A percentile compares a stretch with the other conserved stretches of the same genome.
phyloP scores from a whole-genome alignment of 1,284 basidiomycete species.

The Melanopsichium pennsylvanicum region DNA sequence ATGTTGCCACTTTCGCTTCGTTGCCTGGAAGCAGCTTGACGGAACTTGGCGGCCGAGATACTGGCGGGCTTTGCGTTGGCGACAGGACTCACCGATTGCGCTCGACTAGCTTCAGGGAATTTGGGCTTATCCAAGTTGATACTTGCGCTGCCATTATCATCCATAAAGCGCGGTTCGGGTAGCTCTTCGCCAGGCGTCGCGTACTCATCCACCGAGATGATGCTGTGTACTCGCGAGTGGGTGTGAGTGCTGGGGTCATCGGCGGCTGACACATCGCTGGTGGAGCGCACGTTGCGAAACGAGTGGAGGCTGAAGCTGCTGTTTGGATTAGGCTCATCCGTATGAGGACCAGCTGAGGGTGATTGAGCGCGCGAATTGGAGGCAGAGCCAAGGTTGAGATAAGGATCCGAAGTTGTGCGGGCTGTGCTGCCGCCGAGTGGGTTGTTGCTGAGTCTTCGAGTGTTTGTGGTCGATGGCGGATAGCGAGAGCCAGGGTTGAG shows the following conservation, averaged over 20 bases:
- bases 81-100: constrained; percentile 25
- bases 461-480: constrained; percentile 16
- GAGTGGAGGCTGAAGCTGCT: constrained; percentile 44
- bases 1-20: constrained; percentile 35
- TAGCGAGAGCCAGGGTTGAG: constrained; percentile 14
- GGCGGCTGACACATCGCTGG: constrained; percentile 28
- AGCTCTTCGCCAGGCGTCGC: constrained; percentile 42
- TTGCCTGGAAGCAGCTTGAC: constrained; percentile 37
- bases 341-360: constrained; percentile 16
- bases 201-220: constrained; percentile 44
- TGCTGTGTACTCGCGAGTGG: constrained; percentile 36
- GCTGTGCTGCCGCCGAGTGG: neutral
- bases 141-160: constrained; percentile 1
- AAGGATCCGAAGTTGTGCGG: constrained; percentile 17
- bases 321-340: constrained; percentile 4
- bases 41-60: constrained; percentile 46
- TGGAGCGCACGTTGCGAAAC: constrained; percentile 43
- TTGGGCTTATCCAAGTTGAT: neutral
- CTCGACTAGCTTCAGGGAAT: constrained; percentile 1
- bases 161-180: constrained; percentile 18
- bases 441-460: constrained; percentile 13
- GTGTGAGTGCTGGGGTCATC: constrained; percentile 10
- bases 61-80: constrained; percentile 27
- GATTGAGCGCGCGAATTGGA: constrained; percentile 28
- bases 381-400: constrained; percentile 9